A percentile compares a stretch with the other conserved stretches of the same genome.
Evolutionary conservation across 305 asterid genomes (phyloP).

Genomic region (Withania somnifera): DNA sequence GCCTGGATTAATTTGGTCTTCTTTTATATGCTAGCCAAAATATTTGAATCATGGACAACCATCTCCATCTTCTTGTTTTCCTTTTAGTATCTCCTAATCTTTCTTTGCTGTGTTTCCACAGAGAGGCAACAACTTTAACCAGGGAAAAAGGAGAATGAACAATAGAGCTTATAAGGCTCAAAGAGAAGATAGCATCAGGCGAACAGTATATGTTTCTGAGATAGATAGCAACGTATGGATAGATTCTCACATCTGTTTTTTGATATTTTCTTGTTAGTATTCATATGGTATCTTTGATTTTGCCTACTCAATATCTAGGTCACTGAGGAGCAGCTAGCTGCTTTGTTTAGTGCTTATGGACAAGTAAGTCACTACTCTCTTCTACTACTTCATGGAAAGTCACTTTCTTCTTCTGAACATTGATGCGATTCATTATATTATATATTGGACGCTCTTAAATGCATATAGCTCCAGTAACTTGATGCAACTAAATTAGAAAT

Average conservation of each 20-base stretch:
- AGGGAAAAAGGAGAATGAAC: constrained; percentile 54
- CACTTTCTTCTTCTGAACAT: constrained; percentile 1
- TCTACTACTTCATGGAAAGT: constrained; percentile 20
- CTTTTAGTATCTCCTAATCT: not conserved
- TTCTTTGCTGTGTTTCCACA: constrained; percentile 22
- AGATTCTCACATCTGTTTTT: not conserved
- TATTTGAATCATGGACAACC: not conserved
- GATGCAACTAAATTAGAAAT: not conserved
- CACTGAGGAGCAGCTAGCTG: constrained; percentile 93
- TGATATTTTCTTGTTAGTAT: constrained; percentile 1
- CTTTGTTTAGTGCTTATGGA: constrained; percentile 69
- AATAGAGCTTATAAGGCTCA: constrained; percentile 75
- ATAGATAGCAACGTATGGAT: constrained; percentile 65
- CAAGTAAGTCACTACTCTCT: constrained; percentile 49
- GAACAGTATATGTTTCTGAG: constrained; percentile 94
- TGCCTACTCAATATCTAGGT: constrained; percentile 27
- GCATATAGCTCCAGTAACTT: not conserved
- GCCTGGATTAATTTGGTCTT: not conserved
- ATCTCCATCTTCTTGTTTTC: not conserved
- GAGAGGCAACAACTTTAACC: constrained; percentile 54
- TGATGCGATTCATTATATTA: not conserved
- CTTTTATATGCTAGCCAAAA: not conserved
- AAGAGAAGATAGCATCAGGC: constrained; percentile 85
- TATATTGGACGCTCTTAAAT: not conserved
- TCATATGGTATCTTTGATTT: constrained; percentile 6